Conservation (phyloP, 1,284 basidiomycete species). For the Trametes polyzona region DNA sequence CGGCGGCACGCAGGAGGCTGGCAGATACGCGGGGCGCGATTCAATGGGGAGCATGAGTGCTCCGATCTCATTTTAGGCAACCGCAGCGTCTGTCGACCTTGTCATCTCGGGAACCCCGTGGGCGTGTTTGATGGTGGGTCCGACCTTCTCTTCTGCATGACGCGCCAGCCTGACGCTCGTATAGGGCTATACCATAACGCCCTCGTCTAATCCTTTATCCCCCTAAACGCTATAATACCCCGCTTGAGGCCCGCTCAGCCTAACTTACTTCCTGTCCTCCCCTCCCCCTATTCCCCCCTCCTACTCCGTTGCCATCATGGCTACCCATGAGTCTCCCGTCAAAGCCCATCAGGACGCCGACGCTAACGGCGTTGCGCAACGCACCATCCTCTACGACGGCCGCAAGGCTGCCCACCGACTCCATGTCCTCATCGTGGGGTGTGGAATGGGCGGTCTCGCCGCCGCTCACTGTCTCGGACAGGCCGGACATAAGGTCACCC, state of each 20-base stretch:
- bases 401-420: slow-evolving; percentile 40
- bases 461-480: slow-evolving; percentile 48
- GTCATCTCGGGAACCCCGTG: slow-evolving; percentile 12
- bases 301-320: slow-evolving; percentile 3
- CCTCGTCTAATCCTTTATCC: slow-evolving; percentile 20
- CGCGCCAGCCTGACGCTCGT: slow-evolving; percentile 9
- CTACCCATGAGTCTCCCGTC: slow-evolving; percentile 2
- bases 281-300: neutral
- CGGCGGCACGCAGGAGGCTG: slow-evolving; percentile 2
- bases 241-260: neutral
- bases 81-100: neutral
- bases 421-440: slow-evolving; percentile 50
- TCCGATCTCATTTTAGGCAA: slow-evolving; percentile 2
- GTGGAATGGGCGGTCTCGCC: slow-evolving; percentile 52
- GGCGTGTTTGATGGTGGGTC: slow-evolving; percentile 9
- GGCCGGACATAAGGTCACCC: slow-evolving; percentile 49
- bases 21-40: neutral
- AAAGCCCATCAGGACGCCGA: slow-evolving; percentile 16
- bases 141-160: slow-evolving; percentile 18
- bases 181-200: slow-evolving; percentile 8
- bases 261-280: neutral
- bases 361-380: slow-evolving; percentile 24
- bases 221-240: slow-evolving; percentile 16
- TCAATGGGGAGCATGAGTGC: neutral
- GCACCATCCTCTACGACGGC: slow-evolving; percentile 31